phyloP scores from a whole-genome alignment of 2,329 filamentous ascomycete species.

The Samsoniella hepiali region DNA sequence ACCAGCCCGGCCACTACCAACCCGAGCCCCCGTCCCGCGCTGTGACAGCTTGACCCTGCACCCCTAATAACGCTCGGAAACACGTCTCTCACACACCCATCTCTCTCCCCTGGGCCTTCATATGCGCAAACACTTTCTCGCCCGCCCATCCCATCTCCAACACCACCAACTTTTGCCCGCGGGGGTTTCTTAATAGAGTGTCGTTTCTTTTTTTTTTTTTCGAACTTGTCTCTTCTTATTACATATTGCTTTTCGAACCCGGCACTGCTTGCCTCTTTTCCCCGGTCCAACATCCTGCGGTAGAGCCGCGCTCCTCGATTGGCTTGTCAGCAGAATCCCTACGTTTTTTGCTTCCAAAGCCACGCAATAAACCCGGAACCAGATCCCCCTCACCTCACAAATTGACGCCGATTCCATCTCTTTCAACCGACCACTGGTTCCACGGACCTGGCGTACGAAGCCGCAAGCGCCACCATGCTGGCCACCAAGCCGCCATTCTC shows the following conservation, averaged over 20 bases:
- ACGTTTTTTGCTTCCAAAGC: background rate
- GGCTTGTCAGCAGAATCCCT: background rate
- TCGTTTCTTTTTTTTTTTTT: background rate
- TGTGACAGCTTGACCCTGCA: background rate
- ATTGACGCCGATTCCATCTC: background rate
- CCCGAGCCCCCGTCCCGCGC: background rate
- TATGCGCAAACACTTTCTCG: background rate
- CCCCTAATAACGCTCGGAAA: slow-evolving; percentile 8
- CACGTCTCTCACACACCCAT: background rate
- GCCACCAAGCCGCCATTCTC: slow-evolving; percentile 72
- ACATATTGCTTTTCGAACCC: background rate
- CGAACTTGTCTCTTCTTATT: background rate
- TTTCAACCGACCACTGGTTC: background rate
- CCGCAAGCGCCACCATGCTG: slow-evolving; percentile 53
- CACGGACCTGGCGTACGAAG: background rate
- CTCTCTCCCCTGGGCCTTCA: slow-evolving; percentile 3
- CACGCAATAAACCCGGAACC: background rate
- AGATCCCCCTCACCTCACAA: background rate
- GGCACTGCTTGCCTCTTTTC: background rate
- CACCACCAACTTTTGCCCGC: background rate
- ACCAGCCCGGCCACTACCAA: background rate
- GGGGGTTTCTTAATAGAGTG: background rate
- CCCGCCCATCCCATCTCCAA: background rate
- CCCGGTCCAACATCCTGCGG: background rate
- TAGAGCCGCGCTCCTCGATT: background rate